Evolutionary conservation across 2,329 filamentous ascomycete species (phyloP).

Genomic region (Dactylellina parvicollis): DNA sequence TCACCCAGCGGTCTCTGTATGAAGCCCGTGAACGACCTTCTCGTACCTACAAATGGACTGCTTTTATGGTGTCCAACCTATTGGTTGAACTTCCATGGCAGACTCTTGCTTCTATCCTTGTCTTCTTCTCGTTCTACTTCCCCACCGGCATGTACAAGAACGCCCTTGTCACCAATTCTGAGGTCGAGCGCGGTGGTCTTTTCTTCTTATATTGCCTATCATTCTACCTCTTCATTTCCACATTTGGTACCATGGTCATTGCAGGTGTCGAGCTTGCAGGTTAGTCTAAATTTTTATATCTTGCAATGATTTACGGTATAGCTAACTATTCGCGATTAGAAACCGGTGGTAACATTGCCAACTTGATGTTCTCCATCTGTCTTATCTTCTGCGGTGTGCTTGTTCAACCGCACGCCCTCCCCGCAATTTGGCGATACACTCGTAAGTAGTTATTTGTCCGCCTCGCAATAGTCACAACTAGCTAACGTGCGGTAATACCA

Average conservation of each 20-base stretch:
- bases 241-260: constrained; percentile 81
- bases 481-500: constrained; percentile 10
- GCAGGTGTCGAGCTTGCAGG: constrained; percentile 79
- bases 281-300: too few relatives aligned
- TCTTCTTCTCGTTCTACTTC: constrained; percentile 85
- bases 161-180: constrained; percentile 70
- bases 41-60: constrained; percentile 84
- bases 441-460: constrained; percentile 8
- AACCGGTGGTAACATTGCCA: constrained; percentile 79
- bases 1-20: constrained; percentile 80
- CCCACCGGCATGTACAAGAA: constrained; percentile 80
- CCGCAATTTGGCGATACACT: constrained; percentile 80
- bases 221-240: constrained; percentile 83
- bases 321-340: too few relatives aligned
- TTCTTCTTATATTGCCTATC: constrained; percentile 80
- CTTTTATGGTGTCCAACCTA: constrained; percentile 85
- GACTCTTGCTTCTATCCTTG: constrained; percentile 83
- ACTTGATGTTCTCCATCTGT: constrained; percentile 55
- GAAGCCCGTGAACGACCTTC: constrained; percentile 89
- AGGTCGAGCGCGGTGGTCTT: constrained; percentile 75
- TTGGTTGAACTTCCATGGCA: constrained; percentile 84
- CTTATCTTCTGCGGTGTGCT: constrained; percentile 62
- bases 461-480: background rate
- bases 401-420: constrained; percentile 67
- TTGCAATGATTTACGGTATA: too few relatives aligned